Conservation (phyloP, 148 eudicot genomes). For the Diospyros kaki region DNA sequence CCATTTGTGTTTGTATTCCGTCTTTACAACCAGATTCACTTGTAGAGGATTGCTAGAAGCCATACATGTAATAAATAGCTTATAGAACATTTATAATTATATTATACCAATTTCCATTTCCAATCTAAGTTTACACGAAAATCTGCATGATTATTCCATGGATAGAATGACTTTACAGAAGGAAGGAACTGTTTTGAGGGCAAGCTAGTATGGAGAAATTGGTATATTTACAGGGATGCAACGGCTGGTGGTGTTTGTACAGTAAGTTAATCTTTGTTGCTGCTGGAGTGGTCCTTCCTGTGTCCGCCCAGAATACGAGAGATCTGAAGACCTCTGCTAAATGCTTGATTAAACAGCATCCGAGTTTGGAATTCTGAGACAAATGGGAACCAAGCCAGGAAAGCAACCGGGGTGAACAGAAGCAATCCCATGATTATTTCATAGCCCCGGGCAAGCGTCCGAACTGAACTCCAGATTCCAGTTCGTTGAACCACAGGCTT, state of each 20-base stretch:
- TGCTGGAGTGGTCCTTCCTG: slow-evolving; percentile 21
- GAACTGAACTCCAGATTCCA: slow-evolving; percentile 48
- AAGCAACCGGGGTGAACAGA: slow-evolving; percentile 36
- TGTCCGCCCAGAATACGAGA: slow-evolving; percentile 49
- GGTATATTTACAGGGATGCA: not conserved
- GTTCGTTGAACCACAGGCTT: slow-evolving; percentile 30
- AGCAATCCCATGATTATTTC: slow-evolving; percentile 44
- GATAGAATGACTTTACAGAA: not conserved
- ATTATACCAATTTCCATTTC: not conserved
- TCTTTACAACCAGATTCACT: too few relatives aligned
- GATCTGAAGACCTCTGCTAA: slow-evolving; percentile 56
- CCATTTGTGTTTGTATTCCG: too few relatives aligned
- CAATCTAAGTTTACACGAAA: not conserved
- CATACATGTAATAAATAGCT: not conserved
- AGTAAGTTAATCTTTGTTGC: slow-evolving; percentile 13
- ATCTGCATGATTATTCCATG: not conserved
- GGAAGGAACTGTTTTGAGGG: not conserved
- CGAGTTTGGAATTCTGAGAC: slow-evolving; percentile 50
- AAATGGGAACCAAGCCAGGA: slow-evolving; percentile 54
- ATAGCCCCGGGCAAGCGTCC: slow-evolving; percentile 41
- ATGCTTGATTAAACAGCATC: slow-evolving; percentile 56
- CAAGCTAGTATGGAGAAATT: not conserved
- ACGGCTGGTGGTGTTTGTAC: not conserved
- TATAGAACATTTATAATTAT: not conserved
- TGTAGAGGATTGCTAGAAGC: not conserved